phyloP scores from a whole-genome alignment of 1,284 basidiomycete genomes.

The Exobasidium cylindrosporum region DNA sequence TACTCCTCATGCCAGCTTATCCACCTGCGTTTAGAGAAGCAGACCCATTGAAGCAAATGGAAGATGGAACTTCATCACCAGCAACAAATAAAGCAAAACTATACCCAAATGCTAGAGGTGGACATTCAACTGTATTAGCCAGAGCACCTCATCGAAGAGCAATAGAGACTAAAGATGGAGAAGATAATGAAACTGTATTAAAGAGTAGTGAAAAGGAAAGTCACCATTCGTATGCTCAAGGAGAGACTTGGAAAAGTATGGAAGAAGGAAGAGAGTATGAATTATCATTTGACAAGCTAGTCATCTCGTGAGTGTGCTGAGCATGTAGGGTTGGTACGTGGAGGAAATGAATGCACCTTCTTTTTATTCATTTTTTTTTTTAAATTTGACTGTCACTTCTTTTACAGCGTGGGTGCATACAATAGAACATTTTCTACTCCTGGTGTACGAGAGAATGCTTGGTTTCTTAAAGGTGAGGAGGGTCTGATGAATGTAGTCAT shows the following conservation, averaged over 20 bases:
- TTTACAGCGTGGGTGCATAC: constrained; percentile 70
- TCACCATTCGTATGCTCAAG: constrained; percentile 8
- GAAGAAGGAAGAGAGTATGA: constrained; percentile 18
- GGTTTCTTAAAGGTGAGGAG: constrained; percentile 61
- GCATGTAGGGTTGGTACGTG: too few relatives aligned
- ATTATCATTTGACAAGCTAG: constrained; percentile 66
- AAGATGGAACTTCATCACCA: constrained; percentile 15
- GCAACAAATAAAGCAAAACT: background rate
- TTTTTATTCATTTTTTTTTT: background rate
- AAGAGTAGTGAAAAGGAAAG: background rate
- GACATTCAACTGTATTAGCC: constrained; percentile 55
- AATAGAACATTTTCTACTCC: constrained; percentile 67
- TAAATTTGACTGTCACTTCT: background rate
- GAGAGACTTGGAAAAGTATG: constrained; percentile 18
- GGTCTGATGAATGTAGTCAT: too few relatives aligned
- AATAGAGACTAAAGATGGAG: constrained; percentile 17
- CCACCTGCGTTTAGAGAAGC: constrained; percentile 58
- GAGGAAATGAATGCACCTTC: background rate
- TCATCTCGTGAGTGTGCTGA: constrained; percentile 61
- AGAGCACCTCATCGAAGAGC: constrained; percentile 22
- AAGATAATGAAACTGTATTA: background rate
- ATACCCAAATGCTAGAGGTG: constrained; percentile 13
- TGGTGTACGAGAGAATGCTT: constrained; percentile 53
- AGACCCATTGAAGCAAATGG: constrained; percentile 60
- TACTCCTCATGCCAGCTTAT: constrained; percentile 22